Conservation (phyloP, 495 filamentous ascomycete genomes). For the Xylaria nigripes region DNA sequence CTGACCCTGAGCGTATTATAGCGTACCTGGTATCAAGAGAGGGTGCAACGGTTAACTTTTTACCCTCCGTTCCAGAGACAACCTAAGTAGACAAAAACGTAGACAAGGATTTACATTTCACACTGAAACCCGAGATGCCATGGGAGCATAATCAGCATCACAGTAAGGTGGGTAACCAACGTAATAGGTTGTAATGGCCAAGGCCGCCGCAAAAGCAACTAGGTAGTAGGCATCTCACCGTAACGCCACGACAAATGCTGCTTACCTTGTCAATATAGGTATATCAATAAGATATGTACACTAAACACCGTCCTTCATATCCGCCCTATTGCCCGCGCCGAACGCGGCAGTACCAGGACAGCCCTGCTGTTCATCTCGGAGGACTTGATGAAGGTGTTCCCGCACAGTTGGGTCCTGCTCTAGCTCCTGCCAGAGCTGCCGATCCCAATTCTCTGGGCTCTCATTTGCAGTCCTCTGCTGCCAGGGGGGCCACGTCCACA, state of each 20-base stretch:
- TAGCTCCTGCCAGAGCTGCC: constrained; percentile 40
- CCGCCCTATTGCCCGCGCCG: neutral
- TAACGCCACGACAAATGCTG: neutral
- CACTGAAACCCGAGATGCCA: too few species aligned
- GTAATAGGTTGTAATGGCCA: too few species aligned
- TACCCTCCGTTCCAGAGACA: too few species aligned
- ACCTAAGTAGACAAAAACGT: too few species aligned
- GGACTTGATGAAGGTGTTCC: constrained; percentile 4
- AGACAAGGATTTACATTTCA: too few species aligned
- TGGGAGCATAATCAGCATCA: too few species aligned
- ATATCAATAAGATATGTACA: neutral
- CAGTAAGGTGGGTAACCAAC: too few species aligned
- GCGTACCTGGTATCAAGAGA: too few species aligned
- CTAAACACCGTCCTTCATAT: neutral
- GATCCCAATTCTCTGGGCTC: constrained; percentile 27
- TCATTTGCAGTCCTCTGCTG: constrained; percentile 9
- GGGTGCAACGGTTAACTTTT: too few species aligned
- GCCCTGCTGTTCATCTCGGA: constrained; percentile 1
- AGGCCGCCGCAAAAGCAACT: too few species aligned
- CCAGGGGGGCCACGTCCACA: constrained; percentile 31
- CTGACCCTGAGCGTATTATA: too few species aligned
- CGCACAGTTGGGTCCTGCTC: constrained; percentile 31
- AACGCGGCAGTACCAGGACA: neutral
- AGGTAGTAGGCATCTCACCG: too few species aligned
- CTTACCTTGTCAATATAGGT: neutral